phyloP scores from a whole-genome alignment of 202 grass and related monocot species.

The Carex arenaria region DNA sequence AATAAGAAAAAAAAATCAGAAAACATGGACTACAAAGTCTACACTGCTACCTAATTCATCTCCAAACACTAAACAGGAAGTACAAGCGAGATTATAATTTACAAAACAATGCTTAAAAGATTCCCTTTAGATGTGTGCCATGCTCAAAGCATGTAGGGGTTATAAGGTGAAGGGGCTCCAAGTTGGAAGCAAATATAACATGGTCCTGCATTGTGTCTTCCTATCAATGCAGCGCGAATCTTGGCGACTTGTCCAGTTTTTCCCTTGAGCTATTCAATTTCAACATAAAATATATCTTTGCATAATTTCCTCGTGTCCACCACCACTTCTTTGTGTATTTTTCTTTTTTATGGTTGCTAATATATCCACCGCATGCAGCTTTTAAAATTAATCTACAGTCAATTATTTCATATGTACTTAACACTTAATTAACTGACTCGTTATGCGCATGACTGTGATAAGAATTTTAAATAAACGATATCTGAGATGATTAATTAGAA shows the following conservation, averaged over 20 bases:
- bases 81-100: conserved; percentile 8
- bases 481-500: not conserved
- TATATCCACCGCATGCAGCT: not conserved
- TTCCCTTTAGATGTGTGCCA: conserved; percentile 20
- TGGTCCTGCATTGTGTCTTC: conserved; percentile 9
- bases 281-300: not conserved
- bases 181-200: conserved; percentile 15
- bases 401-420: not conserved
- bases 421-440: not conserved
- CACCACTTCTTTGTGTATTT: not conserved
- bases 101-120: conserved; percentile 11
- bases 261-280: not conserved
- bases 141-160: conserved; percentile 1
- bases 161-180: conserved; percentile 19
- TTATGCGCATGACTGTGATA: not conserved
- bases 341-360: not conserved
- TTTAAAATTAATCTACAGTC: not conserved
- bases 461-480: not conserved
- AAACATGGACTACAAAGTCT: not conserved
- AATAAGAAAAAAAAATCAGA: not conserved
- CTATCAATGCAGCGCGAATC: conserved; percentile 34
- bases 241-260: conserved; percentile 16
- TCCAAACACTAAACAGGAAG: conserved; percentile 1
- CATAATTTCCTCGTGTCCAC: not conserved
- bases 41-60: not conserved